Evolutionary conservation across 2,329 filamentous ascomycete species (phyloP).

Genomic region (Akanthomyces muscarius): DNA sequence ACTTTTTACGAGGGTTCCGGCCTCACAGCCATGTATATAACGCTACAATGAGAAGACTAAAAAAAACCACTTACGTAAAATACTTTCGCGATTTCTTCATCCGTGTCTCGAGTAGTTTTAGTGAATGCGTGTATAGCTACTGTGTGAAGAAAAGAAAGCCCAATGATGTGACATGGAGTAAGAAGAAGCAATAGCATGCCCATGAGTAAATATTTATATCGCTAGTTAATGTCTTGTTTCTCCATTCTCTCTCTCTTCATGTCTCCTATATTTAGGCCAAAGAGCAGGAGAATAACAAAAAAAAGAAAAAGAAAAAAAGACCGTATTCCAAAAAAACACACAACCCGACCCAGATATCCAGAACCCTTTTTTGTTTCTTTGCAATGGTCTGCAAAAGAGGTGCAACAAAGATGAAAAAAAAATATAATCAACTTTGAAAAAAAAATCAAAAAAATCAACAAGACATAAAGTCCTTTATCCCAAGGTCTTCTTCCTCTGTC

Average conservation of each 20-base stretch:
- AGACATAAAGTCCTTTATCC: neutral
- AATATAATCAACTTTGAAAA: neutral
- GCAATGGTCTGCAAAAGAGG: slow-evolving; percentile 15
- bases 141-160: neutral
- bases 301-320: neutral
- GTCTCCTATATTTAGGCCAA: neutral
- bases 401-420: slow-evolving; percentile 2
- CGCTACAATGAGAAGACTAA: slow-evolving; percentile 17
- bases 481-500: neutral
- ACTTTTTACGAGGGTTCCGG: neutral
- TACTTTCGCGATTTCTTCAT: no score
- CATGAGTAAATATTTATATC: neutral
- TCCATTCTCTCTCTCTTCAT: neutral
- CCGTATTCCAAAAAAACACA: neutral
- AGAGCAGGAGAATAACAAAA: slow-evolving; percentile 15
- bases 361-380: slow-evolving; percentile 5
- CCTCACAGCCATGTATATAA: slow-evolving; percentile 19
- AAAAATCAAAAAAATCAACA: neutral
- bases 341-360: neutral
- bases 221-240: neutral
- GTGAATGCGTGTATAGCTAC: no score
- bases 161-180: neutral
- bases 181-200: neutral
- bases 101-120: no score
- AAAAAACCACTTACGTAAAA: neutral